Base-by-base conservation (phyloP, 177 flowering plant species). In the Vitis hybrid region DNA sequence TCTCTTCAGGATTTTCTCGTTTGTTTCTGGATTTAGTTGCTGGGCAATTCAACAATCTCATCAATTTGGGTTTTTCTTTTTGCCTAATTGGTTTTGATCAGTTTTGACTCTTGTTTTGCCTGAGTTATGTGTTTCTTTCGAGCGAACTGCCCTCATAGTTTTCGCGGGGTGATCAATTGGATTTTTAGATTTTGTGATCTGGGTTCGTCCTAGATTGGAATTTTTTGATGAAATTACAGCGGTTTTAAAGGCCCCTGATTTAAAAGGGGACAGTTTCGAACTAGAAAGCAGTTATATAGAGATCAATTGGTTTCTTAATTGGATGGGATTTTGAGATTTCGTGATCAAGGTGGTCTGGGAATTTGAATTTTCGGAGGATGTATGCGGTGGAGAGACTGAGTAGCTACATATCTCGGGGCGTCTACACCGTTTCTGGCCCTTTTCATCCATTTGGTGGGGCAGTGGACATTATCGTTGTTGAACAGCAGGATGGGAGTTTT, bases 371-470 rank as follows among this genome's bases (percentile, higher is more conserved):
- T 48, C 18, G 51, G 65, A 80, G 51, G 76, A 92, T 90, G 95
- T 71, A 80, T 63, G 89, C 93, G 1, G 92, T 92, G 51, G 92
- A 74, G 79, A 80, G 86, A 81, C 60, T 92, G 57, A 79, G 97
- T n/a, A 84, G 87, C 77, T 90, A 89, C 67, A 83, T 92, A 51
- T 65, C 84, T 26, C 78, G 77, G 9, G 94, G 94, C 1, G 92
- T 92, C 57, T 83, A 80, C 69, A 89, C 89, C 0, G 89, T 90
- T 19, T 84, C 93, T 8, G 92, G 78, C 1, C 94, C 97, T 1
- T 90, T 92, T 75, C 97, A 88, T 65, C 94, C 95, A 2, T 90
- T 92, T 71, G 95, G 97, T 9, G 97, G 97, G 14, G 95, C 97
- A 48, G 94, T 94, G 14, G 99, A 95, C 78, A 89, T 93, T 7